Conservation (phyloP, 2,329 filamentous ascomycete species). For the Aspergillus brasiliensis region DNA sequence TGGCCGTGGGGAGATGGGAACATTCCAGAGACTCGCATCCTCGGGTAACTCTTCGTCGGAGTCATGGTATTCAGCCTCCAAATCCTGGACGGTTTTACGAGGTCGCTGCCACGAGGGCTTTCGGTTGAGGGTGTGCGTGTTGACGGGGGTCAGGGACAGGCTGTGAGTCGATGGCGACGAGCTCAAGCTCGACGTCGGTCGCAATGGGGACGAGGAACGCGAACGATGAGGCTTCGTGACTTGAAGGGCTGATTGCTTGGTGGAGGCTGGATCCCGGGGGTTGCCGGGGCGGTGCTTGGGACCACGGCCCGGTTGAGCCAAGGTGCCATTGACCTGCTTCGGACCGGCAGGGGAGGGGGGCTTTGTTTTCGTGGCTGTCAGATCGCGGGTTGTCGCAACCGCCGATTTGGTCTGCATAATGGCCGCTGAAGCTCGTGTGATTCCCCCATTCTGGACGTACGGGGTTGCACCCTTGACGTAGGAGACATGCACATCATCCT, state of each 20-base stretch:
- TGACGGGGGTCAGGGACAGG: conserved; percentile 27
- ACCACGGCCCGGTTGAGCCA: conserved; percentile 28
- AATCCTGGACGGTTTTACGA: conserved; percentile 50
- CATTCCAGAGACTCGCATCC: conserved; percentile 54
- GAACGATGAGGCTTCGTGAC: conserved; percentile 33
- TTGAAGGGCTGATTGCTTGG: conserved; percentile 31
- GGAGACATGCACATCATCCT: conserved; percentile 61
- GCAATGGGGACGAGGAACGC: conserved; percentile 34
- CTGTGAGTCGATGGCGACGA: conserved; percentile 30
- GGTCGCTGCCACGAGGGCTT: conserved; percentile 47
- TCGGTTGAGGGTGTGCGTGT: conserved; percentile 28
- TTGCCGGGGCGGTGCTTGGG: conserved; percentile 28
- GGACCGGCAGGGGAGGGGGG: conserved; percentile 22
- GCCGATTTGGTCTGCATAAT: conserved; percentile 32
- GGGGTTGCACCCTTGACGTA: conserved; percentile 34
- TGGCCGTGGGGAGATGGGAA: conserved; percentile 51
- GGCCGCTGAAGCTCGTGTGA: conserved; percentile 29
- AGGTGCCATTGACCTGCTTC: conserved; percentile 29
- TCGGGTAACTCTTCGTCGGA: conserved; percentile 54
- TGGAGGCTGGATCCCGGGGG: conserved; percentile 24
- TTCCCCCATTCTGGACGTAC: conserved; percentile 30
- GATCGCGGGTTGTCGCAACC: conserved; percentile 34
- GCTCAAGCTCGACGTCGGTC: conserved; percentile 26
- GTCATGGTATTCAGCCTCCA: conserved; percentile 54
- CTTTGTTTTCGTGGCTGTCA: conserved; percentile 34